A percentile compares a stretch with the other conserved stretches of the same genome.
Conservation (phyloP, 805 yeast species). For the Saturnispora mendoncae region DNA sequence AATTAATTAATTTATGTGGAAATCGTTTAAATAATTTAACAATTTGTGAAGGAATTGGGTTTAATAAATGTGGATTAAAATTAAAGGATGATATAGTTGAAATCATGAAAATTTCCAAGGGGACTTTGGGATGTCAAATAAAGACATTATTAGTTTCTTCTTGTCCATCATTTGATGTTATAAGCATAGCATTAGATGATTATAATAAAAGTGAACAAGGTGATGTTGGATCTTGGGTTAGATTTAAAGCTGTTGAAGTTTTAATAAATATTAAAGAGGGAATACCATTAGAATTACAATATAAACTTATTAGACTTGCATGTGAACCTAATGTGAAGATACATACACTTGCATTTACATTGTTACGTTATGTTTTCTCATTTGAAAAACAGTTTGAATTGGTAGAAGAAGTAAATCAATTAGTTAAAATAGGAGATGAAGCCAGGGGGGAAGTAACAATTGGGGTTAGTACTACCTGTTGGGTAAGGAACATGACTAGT, state of each 20-base stretch:
- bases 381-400: background rate
- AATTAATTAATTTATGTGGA: background rate
- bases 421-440: background rate
- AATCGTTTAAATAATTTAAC: background rate
- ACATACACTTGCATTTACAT: background rate
- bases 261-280: background rate
- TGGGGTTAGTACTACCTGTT: background rate
- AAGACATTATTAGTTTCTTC: background rate
- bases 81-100: background rate
- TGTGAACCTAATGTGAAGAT: background rate
- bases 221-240: slow-evolving; percentile 78
- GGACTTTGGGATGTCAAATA: background rate
- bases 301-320: background rate
- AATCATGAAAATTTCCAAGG: background rate
- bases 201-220: slow-evolving; percentile 76
- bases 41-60: background rate
- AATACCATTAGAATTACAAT: background rate
- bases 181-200: slow-evolving; percentile 44
- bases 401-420: background rate
- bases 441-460: background rate
- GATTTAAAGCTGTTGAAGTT: slow-evolving; percentile 25
- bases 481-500: background rate
- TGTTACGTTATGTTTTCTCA: background rate
- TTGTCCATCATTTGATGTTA: background rate
- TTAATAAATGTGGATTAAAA: background rate